Evolutionary conservation across 2,329 filamentous ascomycete species (phyloP).

Genomic region (Pyrenochaeta sp.): DNA sequence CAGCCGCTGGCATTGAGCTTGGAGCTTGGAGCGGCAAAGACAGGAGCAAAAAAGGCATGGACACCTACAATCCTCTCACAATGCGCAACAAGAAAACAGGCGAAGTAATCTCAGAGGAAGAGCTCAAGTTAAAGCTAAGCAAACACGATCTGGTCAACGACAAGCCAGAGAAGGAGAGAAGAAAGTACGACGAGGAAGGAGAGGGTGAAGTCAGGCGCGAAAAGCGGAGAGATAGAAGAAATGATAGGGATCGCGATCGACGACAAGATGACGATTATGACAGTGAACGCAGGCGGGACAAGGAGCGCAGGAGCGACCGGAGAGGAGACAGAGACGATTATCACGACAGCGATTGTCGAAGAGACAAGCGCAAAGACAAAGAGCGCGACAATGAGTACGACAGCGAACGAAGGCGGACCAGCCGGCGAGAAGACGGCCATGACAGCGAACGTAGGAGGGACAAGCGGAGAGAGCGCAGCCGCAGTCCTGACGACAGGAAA

Average conservation of each 20-base stretch:
- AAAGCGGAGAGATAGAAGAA: slow-evolving; percentile 21
- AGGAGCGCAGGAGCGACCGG: slow-evolving; percentile 19
- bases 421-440: slow-evolving; percentile 22
- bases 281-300: slow-evolving; percentile 22
- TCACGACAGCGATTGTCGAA: slow-evolving; percentile 23
- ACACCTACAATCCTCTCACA: slow-evolving; percentile 68
- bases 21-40: slow-evolving; percentile 70
- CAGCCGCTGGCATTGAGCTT: slow-evolving; percentile 69
- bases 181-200: slow-evolving; percentile 23
- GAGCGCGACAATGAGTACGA: slow-evolving; percentile 26
- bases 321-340: slow-evolving; percentile 16
- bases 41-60: slow-evolving; percentile 54
- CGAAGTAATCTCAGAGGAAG: slow-evolving; percentile 68
- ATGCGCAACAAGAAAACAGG: slow-evolving; percentile 69
- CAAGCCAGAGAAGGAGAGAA: slow-evolving; percentile 28
- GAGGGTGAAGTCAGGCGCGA: slow-evolving; percentile 26
- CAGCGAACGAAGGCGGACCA: slow-evolving; percentile 28
- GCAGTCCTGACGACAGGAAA: slow-evolving; percentile 37
- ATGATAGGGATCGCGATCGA: slow-evolving; percentile 21
- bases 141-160: slow-evolving; percentile 55
- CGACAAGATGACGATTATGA: slow-evolving; percentile 31
- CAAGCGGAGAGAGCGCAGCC: slow-evolving; percentile 24
- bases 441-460: slow-evolving; percentile 19
- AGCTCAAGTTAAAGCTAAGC: slow-evolving; percentile 61
- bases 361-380: slow-evolving; percentile 21